Evolutionary conservation across 148 eudicot species (phyloP).

Genomic region (Rhododendron vialii): DNA sequence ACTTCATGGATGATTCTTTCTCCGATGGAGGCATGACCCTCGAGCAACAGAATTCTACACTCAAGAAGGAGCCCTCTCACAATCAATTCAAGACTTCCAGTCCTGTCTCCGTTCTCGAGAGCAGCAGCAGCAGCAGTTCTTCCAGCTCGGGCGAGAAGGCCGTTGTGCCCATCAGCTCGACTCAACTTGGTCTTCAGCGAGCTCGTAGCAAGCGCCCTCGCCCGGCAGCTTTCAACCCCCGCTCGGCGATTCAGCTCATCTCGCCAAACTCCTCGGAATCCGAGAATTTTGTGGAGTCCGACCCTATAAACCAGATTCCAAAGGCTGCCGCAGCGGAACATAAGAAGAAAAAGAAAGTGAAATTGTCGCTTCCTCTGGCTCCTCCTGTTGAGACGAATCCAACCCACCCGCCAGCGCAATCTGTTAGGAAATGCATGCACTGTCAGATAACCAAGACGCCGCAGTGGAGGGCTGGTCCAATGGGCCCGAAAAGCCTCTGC

Average conservation of each 20-base stretch:
- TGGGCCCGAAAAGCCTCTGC: slow-evolving; percentile 94
- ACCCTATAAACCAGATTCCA: slow-evolving; percentile 12
- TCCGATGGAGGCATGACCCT: slow-evolving; percentile 63
- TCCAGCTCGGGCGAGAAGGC: slow-evolving; percentile 37
- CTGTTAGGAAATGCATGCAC: slow-evolving; percentile 80
- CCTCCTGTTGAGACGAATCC: slow-evolving; percentile 24
- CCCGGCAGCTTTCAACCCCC: slow-evolving; percentile 69
- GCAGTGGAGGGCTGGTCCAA: slow-evolving; percentile 94
- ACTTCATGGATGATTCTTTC: slow-evolving; percentile 87
- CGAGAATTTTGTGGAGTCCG: slow-evolving; percentile 30
- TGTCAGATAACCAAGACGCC: slow-evolving; percentile 96
- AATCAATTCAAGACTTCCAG: slow-evolving; percentile 48
- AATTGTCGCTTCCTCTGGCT: slow-evolving; percentile 28
- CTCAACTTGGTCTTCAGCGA: slow-evolving; percentile 48
- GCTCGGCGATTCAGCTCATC: slow-evolving; percentile 34
- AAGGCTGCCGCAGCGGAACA: slow-evolving; percentile 12
- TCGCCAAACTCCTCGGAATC: slow-evolving; percentile 41
- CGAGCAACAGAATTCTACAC: slow-evolving; percentile 25
- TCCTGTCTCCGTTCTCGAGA: slow-evolving; percentile 79
- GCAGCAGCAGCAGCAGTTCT: slow-evolving; percentile 60
- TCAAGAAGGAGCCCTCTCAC: slow-evolving; percentile 17
- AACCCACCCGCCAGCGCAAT: slow-evolving; percentile 20
- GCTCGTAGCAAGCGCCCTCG: slow-evolving; percentile 92
- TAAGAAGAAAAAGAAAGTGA: slow-evolving; percentile 60
- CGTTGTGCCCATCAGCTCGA: slow-evolving; percentile 27